These are phyloP conservation scores for Blastobotrys illinoisensis DNA, from an alignment of 1,139 yeast genomes.

Conservation along the genomic window DNA sequence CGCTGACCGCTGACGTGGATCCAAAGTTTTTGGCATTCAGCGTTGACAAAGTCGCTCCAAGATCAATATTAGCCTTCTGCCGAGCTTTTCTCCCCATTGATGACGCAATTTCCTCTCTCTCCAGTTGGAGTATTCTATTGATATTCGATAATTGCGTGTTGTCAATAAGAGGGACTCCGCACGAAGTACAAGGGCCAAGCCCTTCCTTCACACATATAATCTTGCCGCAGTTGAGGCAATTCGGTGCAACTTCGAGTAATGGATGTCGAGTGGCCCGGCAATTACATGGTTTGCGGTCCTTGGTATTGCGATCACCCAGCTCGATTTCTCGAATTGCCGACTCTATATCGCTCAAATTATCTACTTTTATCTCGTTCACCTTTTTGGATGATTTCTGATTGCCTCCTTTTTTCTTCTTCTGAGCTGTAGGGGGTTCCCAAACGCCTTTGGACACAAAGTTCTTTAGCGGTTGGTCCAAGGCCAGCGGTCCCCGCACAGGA, in stretches of 20 bases:
- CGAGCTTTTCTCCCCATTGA: constrained; percentile 27
- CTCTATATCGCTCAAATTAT: constrained; percentile 31
- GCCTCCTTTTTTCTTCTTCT: constrained; percentile 11
- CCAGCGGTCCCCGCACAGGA: constrained; percentile 1
- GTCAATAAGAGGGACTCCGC: constrained; percentile 64
- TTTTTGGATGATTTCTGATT: constrained; percentile 3
- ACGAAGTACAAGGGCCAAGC: constrained; percentile 76
- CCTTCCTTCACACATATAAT: constrained; percentile 90
- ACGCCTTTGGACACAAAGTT: constrained; percentile 17
- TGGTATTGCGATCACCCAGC: constrained; percentile 24
- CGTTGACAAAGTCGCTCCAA: constrained; percentile 46
- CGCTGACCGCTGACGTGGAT: constrained; percentile 41
- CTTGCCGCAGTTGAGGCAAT: constrained; percentile 90
- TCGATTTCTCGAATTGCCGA: constrained; percentile 31
- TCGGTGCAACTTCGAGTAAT: constrained; percentile 82
- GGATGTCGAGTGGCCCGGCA: constrained; percentile 77
- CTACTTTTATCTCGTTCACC: constrained; percentile 26
- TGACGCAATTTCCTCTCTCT: constrained; percentile 27
- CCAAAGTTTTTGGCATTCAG: constrained; percentile 58
- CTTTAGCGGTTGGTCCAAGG: background rate
- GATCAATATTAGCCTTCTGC: constrained; percentile 21
- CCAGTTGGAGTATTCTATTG: constrained; percentile 31
- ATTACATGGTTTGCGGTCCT: constrained; percentile 45
- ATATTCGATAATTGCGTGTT: constrained; percentile 58
- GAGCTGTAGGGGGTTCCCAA: constrained; percentile 14